These are phyloP conservation scores for Microdochium trichocladiopsis DNA, from an alignment of 2,329 filamentous ascomycete species.

Conservation along the genomic window DNA sequence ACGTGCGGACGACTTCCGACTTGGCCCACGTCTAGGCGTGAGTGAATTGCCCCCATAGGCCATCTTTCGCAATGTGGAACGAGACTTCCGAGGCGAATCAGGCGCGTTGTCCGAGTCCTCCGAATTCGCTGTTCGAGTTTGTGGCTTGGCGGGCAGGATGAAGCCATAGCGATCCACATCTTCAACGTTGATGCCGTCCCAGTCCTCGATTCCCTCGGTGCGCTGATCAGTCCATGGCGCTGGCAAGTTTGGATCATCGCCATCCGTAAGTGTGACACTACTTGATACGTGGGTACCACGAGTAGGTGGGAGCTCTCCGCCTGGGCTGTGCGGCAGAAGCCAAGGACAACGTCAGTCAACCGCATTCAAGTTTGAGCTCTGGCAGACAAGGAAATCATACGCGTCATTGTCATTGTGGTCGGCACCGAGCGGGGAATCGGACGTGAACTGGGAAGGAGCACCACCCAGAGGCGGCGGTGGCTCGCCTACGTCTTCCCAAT, in stretches of 20 bases:
- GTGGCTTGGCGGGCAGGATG: conserved; percentile 41
- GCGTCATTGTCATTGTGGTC: conserved; percentile 38
- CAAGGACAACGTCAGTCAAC: conserved; percentile 17
- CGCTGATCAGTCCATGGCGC: conserved; percentile 34
- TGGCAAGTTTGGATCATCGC: conserved; percentile 1
- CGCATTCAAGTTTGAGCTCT: conserved; percentile 10
- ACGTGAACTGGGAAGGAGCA: conserved; percentile 40
- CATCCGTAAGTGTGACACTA: background rate
- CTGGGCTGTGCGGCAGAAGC: conserved; percentile 15
- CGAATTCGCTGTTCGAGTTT: conserved; percentile 32
- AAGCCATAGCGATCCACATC: conserved; percentile 65
- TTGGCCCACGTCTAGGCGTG: conserved; percentile 36
- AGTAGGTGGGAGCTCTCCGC: conserved; percentile 4
- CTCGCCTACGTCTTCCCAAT: conserved; percentile 44
- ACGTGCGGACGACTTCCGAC: conserved; percentile 48
- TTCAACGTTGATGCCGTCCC: conserved; percentile 54
- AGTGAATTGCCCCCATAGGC: conserved; percentile 27
- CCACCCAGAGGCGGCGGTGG: conserved; percentile 30
- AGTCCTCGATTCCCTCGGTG: conserved; percentile 57
- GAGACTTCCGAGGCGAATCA: conserved; percentile 34
- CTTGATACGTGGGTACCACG: background rate
- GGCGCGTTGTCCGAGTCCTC: conserved; percentile 33
- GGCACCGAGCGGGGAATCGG: conserved; percentile 43
- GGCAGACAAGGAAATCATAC: conserved; percentile 48
- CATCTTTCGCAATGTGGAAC: conserved; percentile 36